Evolutionary conservation across 345 rosid genomes (phyloP).

Genomic region (Arabidopsis arenosa): DNA sequence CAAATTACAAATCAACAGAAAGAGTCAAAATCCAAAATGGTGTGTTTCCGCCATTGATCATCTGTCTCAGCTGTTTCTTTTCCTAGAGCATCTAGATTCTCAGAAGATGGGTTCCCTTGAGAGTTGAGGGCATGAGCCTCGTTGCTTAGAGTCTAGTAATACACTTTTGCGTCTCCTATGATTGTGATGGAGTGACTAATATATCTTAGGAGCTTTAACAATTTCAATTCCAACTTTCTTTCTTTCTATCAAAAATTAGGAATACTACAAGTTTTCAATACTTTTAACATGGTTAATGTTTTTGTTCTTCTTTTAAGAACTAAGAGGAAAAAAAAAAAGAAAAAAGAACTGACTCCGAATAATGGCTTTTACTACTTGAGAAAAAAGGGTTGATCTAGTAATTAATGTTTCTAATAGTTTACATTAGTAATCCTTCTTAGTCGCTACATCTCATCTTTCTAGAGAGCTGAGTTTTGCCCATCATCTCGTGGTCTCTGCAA

Average conservation of each 20-base stretch:
- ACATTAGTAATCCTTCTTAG: not conserved
- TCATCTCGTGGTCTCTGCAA: constrained; percentile 10
- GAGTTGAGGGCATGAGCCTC: not conserved
- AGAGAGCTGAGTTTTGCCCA: constrained; percentile 9
- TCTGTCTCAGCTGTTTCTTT: not conserved
- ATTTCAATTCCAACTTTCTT: not conserved
- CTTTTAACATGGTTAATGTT: not conserved
- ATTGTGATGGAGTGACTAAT: not conserved
- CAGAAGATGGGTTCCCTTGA: not conserved
- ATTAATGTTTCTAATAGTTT: constrained; percentile 9
- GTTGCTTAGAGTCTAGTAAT: not conserved
- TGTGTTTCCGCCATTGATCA: not conserved
- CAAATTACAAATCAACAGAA: too few species aligned
- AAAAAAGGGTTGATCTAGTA: not conserved
- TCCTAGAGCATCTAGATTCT: not conserved
- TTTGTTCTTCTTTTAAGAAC: not conserved
- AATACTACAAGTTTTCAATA: not conserved
- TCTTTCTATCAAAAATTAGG: not conserved
- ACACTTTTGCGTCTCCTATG: not conserved
- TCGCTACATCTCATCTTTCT: constrained; percentile 8
- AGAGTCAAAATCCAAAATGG: too few species aligned
- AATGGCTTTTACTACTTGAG: not conserved
- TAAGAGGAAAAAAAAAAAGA: too few species aligned
- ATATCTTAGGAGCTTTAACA: too few species aligned
- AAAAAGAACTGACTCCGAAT: not conserved